These are phyloP conservation scores for Penicillium angulare DNA, from an alignment of 495 filamentous ascomycete species.

Conservation along the genomic window DNA sequence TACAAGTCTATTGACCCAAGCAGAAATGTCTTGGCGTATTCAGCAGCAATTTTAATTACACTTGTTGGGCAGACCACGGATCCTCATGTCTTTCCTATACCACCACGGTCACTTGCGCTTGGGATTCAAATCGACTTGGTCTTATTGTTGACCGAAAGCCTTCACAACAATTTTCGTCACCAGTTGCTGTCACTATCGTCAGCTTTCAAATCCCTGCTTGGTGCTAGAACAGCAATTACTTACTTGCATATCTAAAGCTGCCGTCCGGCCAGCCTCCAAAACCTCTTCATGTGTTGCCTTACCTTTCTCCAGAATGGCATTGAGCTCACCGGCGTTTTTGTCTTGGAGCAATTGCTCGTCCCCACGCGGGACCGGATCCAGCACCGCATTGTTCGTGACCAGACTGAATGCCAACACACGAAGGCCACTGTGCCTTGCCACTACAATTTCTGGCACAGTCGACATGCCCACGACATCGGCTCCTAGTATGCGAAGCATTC, in stretches of 20 bases:
- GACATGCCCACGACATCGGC: slow-evolving; percentile 80
- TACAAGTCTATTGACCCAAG: not conserved
- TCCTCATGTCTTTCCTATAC: too few relatives aligned
- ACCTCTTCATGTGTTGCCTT: slow-evolving; percentile 75
- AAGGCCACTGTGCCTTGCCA: slow-evolving; percentile 68
- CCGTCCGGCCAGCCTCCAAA: slow-evolving; percentile 58
- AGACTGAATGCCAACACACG: slow-evolving; percentile 71
- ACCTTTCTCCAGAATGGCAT: slow-evolving; percentile 56
- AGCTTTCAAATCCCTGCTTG: not conserved
- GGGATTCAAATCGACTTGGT: not conserved
- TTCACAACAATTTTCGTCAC: slow-evolving; percentile 37
- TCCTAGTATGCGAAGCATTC: slow-evolving; percentile 64
- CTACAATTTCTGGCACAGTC: slow-evolving; percentile 74
- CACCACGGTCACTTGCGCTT: too few relatives aligned
- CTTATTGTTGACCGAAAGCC: slow-evolving; percentile 21
- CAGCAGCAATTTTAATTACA: too few relatives aligned
- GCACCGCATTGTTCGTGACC: slow-evolving; percentile 72
- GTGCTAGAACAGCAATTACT: slow-evolving; percentile 2
- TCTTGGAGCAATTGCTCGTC: slow-evolving; percentile 49
- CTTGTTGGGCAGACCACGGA: too few relatives aligned
- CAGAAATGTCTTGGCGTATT: too few relatives aligned
- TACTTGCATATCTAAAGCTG: slow-evolving; percentile 70
- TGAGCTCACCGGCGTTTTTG: slow-evolving; percentile 48
- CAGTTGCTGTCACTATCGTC: slow-evolving; percentile 34
- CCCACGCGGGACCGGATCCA: slow-evolving; percentile 62